Evolutionary conservation across 306 rosid genomes (phyloP), one percentile per base, ranked within the genome.

Genomic region (Cyamopsis tetragonoloba): DNA sequence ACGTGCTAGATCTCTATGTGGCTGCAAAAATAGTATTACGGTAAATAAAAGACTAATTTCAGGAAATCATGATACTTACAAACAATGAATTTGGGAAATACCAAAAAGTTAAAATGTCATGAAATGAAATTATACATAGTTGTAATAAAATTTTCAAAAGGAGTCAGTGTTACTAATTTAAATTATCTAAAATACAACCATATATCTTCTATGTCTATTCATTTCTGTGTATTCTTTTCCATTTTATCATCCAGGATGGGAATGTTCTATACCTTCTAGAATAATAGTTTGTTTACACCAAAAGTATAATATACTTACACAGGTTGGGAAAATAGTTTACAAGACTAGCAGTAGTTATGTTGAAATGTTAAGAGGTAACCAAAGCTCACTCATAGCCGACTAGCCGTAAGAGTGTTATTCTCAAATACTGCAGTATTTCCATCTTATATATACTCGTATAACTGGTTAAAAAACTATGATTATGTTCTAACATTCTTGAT

Each of bases 1-100:
- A 2, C 93, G 82, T 23, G 91, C 98, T 48, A 92, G 80, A 78
- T 86, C 93, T 81, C 96, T 83, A 70, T 89, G 96, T 46, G 67
- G 66, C 96, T 92, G 83, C 68, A 80, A 8, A 68, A 70, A 20
- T 48, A 54, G 27, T 43, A 44, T 31, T 15, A 65, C 9, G 30
- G 41, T 24, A 44, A 60, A 72, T 17, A 39, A 14, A 13, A 34
- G 49, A 71, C 46, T 12, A 19, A 30, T 30, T 54, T 7, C 7
- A 46, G 14, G 2, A 58, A 35, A 4, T 58, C 47, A 10, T 34
- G 54, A 26, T 61, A 35, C 35, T 6, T 10, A 37, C 43, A 58
- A 28, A 37, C n/a, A 72, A 23, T 46, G 17, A 20, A 71, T 26
- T 15, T 18, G 43, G 47, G 34, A 43, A 44, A 70, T 13, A 14